Base-by-base conservation (phyloP, 2,329 filamentous ascomycete genomes). In the Niveomyces coronatus region DNA sequence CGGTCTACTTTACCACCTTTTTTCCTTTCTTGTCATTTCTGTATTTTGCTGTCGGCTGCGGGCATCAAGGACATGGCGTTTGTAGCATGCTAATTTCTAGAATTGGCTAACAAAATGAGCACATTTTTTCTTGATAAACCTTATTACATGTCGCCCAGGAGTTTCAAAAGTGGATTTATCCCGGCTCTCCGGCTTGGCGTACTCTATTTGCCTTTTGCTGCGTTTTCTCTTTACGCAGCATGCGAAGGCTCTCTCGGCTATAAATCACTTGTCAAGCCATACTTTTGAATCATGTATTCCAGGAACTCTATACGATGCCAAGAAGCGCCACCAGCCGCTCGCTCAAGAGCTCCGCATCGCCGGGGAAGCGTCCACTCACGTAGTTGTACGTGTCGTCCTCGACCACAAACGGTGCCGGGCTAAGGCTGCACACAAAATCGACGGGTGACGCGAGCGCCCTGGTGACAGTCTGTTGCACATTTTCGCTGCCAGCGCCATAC, bases 331-430 rank as follows among this genome's bases (percentile, higher is more conserved):
- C 58, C 3, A 59, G 53, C 44, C 58, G 60, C 33, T 68, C 55
- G 3, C 63, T 58, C 33, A 68, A 55, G 5, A 62, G 42, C 31
- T 59, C 55, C 2, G 60, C 61, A 45, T 70, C 67, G 3, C 51
- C 58, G 1, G 67, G 67, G 42, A 61, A 70, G 6, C 66, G 55
- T 7, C 30, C 67, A 44, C 63, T 69, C 45, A 70, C 52, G 44
- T 70, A 70, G 46, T 70, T 70, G 48, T 65, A 68, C 23, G 58
- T 56, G 41, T 61, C 52, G 35, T 72, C 68, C 46, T 68, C 58
- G 3, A 69, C 63, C 1, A 68, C 61, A 39, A 71, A 70, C 65
- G 67, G 62, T 6, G 49, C 53, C 11, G 59, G 55, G 14, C 53
- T 49, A 14, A 69, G 42, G 39, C 61, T 69, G 36, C 49, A 58